phyloP scores from a whole-genome alignment of 2,329 filamentous ascomycete species.

The Colletotrichum tabaci region DNA sequence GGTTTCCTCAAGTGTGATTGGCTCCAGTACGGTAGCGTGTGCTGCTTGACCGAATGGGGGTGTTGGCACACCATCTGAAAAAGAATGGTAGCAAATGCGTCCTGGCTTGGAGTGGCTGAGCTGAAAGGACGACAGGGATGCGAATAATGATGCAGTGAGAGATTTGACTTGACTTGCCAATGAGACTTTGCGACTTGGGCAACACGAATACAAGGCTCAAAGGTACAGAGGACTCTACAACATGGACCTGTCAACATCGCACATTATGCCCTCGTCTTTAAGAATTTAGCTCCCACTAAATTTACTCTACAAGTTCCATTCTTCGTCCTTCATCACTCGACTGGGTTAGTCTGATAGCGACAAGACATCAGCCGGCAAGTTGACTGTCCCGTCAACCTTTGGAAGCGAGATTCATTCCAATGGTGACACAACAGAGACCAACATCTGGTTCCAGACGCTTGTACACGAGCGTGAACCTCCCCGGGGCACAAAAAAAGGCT shows the following conservation, averaged over 20 bases:
- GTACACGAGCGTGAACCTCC: neutral
- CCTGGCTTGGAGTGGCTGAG: neutral
- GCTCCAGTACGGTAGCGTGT: neutral
- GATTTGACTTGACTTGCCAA: neutral
- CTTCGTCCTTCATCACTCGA: neutral
- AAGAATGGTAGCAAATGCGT: neutral
- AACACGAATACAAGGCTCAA: neutral
- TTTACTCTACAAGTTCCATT: neutral
- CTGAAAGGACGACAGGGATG: neutral
- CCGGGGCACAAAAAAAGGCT: neutral
- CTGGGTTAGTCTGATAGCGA: neutral
- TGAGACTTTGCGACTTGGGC: neutral
- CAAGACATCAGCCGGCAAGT: neutral
- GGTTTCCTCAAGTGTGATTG: neutral
- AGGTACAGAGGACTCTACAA: neutral
- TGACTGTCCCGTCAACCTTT: neutral
- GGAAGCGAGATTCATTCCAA: neutral
- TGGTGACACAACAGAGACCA: neutral
- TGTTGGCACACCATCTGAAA: neutral
- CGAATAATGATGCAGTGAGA: neutral
- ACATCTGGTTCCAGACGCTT: too few species aligned
- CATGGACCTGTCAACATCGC: neutral
- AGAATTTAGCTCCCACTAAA: neutral
- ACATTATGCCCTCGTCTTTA: neutral
- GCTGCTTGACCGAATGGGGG: neutral